Evolutionary conservation across 1,284 basidiomycete genomes (phyloP), one percentile per base, ranked within the genome.

Genomic region (Psilocybe mexicana): DNA sequence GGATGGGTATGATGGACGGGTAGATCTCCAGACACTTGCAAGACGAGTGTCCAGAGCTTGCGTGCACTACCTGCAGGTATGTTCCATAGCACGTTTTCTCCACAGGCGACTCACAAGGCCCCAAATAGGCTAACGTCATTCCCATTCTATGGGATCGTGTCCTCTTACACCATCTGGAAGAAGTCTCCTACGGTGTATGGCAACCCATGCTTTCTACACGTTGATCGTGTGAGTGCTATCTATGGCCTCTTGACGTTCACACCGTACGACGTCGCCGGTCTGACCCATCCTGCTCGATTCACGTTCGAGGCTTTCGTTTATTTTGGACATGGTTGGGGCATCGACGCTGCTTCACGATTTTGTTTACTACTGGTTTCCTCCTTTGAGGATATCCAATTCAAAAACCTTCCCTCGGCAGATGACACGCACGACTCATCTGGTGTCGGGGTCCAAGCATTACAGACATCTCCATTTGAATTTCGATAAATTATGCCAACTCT

Each of bases 51-150:
- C 84, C 23, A 79, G 88, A 63, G 87, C 87, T 50, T 86, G 86
- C 68, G 79, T 86, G 54, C 88, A 91, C 69, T 91, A 88, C 70
- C 77, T 91, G 58, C 84, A 89, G 79, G 88, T 86, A 68, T 45
- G 43, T 55, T 55, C 28, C 33, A 26, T 14, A 23, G 42, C 24
- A 24, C 35, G 10, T 42, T 28, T 1, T 23, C 26, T 52, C 40
- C 52, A 58, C 3, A 57, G 49, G 51, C 14, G 23, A 23, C n/a
- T 49, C 8, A 40, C n/a, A 3, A 48, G n/a, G 14, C 14, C 35
- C 30, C 28, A 7, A 44, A 33, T 8, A 79, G 86, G 76, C 83
- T 10, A 89, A 90, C 67, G 78, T 79, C 60, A 84, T 91, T 63
- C 81, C 85, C 18, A 79, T 88, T 54, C 76, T 81, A 18, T 87